phyloP scores from a whole-genome alignment of 306 rosid genomes.

The Pyrus pyrifolia region DNA sequence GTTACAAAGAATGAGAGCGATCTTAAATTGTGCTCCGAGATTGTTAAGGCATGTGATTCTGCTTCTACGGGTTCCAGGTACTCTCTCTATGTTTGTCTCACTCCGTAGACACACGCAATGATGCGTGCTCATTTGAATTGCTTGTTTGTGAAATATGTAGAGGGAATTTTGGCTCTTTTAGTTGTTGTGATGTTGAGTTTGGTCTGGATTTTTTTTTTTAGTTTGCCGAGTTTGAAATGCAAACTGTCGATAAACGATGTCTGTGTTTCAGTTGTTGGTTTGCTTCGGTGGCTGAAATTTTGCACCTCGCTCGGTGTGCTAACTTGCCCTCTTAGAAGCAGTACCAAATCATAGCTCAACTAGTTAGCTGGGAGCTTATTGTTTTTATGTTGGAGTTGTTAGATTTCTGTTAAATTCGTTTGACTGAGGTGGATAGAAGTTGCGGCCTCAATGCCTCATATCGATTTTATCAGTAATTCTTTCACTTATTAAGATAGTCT shows the following conservation, averaged over 20 bases:
- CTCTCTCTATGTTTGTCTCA: neutral
- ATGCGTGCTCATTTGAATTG: neutral
- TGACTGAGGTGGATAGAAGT: neutral
- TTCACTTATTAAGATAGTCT: neutral
- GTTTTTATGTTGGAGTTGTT: neutral
- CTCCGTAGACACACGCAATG: neutral
- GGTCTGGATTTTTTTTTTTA: neutral
- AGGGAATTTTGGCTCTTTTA: neutral
- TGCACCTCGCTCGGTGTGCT: neutral
- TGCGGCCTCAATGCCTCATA: neutral
- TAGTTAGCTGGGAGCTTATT: neutral
- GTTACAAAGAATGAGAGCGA: slow-evolving; percentile 49
- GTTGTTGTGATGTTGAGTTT: neutral
- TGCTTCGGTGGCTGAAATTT: neutral
- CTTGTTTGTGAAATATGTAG: neutral
- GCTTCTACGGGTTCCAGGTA: slow-evolving; percentile 62
- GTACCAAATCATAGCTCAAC: neutral
- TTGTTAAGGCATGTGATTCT: slow-evolving; percentile 68
- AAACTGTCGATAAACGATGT: neutral
- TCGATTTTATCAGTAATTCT: neutral
- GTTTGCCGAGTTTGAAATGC: neutral
- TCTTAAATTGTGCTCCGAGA: slow-evolving; percentile 58
- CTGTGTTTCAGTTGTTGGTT: neutral
- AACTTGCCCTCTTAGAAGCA: neutral
- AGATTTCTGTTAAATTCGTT: neutral